Evolutionary conservation across 176 grass and related monocot genomes (phyloP).

Genomic region (Aechmea fasciata): DNA sequence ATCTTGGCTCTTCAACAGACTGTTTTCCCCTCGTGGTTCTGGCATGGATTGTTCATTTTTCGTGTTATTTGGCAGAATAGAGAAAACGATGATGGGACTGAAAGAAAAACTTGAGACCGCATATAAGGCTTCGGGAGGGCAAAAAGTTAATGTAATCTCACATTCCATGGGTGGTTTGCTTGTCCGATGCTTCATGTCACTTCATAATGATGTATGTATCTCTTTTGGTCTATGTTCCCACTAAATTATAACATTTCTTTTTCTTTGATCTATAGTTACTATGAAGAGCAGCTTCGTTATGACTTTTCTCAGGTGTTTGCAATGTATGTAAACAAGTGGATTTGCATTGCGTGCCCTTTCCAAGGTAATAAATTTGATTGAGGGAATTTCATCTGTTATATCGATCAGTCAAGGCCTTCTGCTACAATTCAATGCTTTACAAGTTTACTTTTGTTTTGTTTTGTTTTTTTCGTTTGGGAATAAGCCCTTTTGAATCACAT

Average conservation of each 20-base stretch:
- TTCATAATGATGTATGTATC: constrained; percentile 68
- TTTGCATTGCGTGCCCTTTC: constrained; percentile 95
- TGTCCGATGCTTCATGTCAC: constrained; percentile 71
- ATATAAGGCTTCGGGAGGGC: constrained; percentile 72
- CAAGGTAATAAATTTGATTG: constrained; percentile 52
- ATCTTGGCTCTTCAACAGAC: background rate
- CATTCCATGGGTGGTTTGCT: constrained; percentile 99
- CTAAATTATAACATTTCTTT: background rate
- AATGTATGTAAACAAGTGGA: constrained; percentile 93
- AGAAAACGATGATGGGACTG: constrained; percentile 67
- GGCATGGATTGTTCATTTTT: background rate
- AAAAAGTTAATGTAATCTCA: constrained; percentile 84
- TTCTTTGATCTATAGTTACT: background rate
- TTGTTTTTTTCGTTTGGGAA: background rate
- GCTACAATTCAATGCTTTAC: background rate
- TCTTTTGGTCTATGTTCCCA: background rate
- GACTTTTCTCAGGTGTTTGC: constrained; percentile 43
- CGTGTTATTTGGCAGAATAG: constrained; percentile 54
- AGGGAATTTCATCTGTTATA: background rate
- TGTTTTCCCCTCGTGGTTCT: background rate
- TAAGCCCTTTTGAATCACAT: background rate
- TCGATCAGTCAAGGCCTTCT: background rate
- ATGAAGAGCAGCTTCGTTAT: background rate
- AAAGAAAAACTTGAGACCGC: constrained; percentile 80
- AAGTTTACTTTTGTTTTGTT: background rate